Percentiles rank a stretch among this genome's conserved stretches.
These are phyloP conservation scores for Rutidosis leptorrhynchoides DNA, from an alignment of 129 eudicot species.

Conservation along the genomic window DNA sequence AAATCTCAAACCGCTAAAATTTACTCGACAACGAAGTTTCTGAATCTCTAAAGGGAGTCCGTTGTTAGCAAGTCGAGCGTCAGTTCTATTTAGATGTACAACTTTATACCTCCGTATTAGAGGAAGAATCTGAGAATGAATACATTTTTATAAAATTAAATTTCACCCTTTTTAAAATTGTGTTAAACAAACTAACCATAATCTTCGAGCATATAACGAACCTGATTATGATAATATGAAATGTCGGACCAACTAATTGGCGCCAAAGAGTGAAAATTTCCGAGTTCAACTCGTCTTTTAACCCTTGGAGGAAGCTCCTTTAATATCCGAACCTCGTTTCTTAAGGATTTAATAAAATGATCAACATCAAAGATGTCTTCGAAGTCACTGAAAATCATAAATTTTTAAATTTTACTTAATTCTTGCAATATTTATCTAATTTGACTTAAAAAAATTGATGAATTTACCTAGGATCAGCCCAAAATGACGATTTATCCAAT, in stretches of 20 bases:
- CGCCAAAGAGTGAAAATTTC: constrained; percentile 46
- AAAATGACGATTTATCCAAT: constrained; percentile 68
- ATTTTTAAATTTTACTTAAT: constrained; percentile 22
- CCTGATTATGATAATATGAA: constrained; percentile 66
- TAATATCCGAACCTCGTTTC: constrained; percentile 65
- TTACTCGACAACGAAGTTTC: constrained; percentile 80
- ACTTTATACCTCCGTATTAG: constrained; percentile 69
- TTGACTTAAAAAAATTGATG: background rate
- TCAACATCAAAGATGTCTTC: constrained; percentile 71
- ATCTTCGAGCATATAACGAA: constrained; percentile 21
- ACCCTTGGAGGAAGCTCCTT: constrained; percentile 67
- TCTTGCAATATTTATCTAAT: background rate
- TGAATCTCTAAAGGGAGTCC: constrained; percentile 81
- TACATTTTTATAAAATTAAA: background rate
- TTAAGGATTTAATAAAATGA: constrained; percentile 59
- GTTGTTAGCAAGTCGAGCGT: constrained; percentile 82
- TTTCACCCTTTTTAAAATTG: too few relatives aligned
- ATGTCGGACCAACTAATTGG: constrained; percentile 79
- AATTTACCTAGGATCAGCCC: constrained; percentile 70
- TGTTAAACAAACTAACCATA: background rate
- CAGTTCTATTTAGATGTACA: constrained; percentile 75
- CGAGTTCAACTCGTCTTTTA: constrained; percentile 52
- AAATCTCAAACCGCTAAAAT: constrained; percentile 70
- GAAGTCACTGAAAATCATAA: constrained; percentile 47
- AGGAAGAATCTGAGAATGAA: constrained; percentile 58